Evolutionary conservation across 306 rosid species (phyloP), one percentile per base, ranked within the genome.

Genomic region (Sophora flavescens): DNA sequence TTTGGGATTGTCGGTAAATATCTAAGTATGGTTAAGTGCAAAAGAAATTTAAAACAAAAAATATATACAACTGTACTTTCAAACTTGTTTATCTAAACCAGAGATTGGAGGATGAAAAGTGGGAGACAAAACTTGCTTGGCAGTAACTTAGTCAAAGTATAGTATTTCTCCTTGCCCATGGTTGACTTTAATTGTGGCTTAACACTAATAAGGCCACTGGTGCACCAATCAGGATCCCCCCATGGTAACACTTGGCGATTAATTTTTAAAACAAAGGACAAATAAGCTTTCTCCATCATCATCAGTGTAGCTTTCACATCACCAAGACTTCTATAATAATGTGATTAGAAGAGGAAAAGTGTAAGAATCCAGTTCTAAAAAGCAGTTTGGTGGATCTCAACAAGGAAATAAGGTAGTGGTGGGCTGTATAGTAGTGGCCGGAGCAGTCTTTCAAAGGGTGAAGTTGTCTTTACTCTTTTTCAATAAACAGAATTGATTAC

Each of bases 231-330:
- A 68, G 63, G 35, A 50, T 32, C 59, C 6, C 3, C 64, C 65
- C 45, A 73, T 13, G 9, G 53, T 61, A 5, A 48, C 48, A 68
- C 57, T 8, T 38, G 65, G 16, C 5, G 2, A n/a, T 16, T 50
- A 13, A 58, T n/a, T n/a, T n/a, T 67, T 28, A 38, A 36, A 69
- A 4, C 56, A 38, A 78, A 70, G 36, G 70, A 51, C 82, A 68
- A 58, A 7, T 33, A 58, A 28, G 56, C 38, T 74, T 67, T 79
- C 52, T 8, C 16, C 66, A 30, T 65, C 26, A 54, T 76, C 6
- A 14, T 42, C 6, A 45, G 3, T 22, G 54, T 39, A 12, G 38
- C 71, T 82, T 65, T 66, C 71, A 72, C 38, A 70, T 66, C 72
- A 50, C 16, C 2, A 28, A 15, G 54, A 68, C 58, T 72, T 36